Evolutionary conservation across 1,284 basidiomycete genomes (phyloP), one percentile per base, ranked within the genome.

Genomic region (Trichosporon sp.): DNA sequence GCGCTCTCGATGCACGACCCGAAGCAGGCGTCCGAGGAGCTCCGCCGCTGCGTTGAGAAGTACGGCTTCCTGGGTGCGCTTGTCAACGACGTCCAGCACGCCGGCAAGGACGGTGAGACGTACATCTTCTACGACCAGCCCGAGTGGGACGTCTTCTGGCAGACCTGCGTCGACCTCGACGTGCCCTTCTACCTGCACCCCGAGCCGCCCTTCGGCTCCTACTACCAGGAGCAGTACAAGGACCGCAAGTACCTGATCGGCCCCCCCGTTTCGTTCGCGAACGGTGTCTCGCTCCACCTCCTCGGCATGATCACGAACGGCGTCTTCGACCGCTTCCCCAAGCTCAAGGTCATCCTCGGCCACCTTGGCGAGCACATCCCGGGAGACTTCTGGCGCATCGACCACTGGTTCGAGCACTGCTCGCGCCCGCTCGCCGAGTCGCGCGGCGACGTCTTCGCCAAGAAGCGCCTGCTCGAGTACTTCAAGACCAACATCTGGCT

Each of bases 261-360:
- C 0, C 81, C 81, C 4, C 78, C 79, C 43, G 75, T 80, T 12
- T 77, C 75, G 2, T 82, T 82, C 59, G 80, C 81, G 73, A 82
- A 80, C 74, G 79, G 79, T 38, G 81, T 82, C 48, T 78, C 78
- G 3, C 75, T 78, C 11, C 81, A 82, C 69, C 64, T 82, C 19
- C 78, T 81, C 66, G 80, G 79, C 37, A 78, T 82, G 78, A 79
- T 82, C 65, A 76, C 78, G 75, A 82, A 82, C 73, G 81, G 81
- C 48, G 81, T 82, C 19, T 82, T 82, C 40, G 81, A 82, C 77
- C 78, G 81, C 26, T 78, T 79, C 74, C 81, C 80, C 16, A 82
- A 82, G 76, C 80, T 82, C 73, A 79, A 80, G 74, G 76, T 82
- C 69, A 82, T 82, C 48, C 78, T 82, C n/a, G 80, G 80, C 38